These are phyloP conservation scores for Xanthoconium stramineum DNA, from an alignment of 768 basidiomycete genomes.

Conservation along the genomic window DNA sequence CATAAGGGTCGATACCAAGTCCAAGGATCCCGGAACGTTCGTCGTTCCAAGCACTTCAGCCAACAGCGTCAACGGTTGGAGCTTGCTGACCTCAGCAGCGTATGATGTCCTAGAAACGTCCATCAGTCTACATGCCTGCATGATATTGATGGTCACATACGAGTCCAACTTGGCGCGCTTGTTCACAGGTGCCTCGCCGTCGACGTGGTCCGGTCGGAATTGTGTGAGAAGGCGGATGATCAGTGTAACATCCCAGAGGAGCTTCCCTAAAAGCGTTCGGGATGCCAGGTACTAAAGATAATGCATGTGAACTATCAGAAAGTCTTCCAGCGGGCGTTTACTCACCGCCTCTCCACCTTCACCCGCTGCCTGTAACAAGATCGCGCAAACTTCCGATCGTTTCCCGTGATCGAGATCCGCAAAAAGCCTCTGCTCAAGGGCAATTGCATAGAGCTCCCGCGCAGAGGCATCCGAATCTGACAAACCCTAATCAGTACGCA, in stretches of 20 bases:
- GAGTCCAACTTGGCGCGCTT: slow-evolving; percentile 64
- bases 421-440: slow-evolving; percentile 58
- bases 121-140: background rate
- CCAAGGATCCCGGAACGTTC: slow-evolving; percentile 62
- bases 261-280: slow-evolving; percentile 46
- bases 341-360: slow-evolving; percentile 50
- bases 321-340: background rate
- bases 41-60: slow-evolving; percentile 70
- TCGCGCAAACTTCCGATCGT: slow-evolving; percentile 51
- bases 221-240: slow-evolving; percentile 49
- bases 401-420: slow-evolving; percentile 47
- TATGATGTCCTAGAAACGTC: slow-evolving; percentile 2
- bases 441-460: slow-evolving; percentile 40
- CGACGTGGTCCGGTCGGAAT: slow-evolving; percentile 45
- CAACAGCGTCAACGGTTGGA: slow-evolving; percentile 54
- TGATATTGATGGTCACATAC: slow-evolving; percentile 43
- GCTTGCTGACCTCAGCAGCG: slow-evolving; percentile 35
- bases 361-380: slow-evolving; percentile 53
- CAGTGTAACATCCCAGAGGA: slow-evolving; percentile 50
- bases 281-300: slow-evolving; percentile 39
- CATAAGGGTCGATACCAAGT: slow-evolving; percentile 68
- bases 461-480: slow-evolving; percentile 40
- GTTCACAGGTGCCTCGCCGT: slow-evolving; percentile 44
- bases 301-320: background rate
- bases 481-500: background rate